Conservation (phyloP, 768 basidiomycete species). For the Macrolepiota albuminosa region DNA sequence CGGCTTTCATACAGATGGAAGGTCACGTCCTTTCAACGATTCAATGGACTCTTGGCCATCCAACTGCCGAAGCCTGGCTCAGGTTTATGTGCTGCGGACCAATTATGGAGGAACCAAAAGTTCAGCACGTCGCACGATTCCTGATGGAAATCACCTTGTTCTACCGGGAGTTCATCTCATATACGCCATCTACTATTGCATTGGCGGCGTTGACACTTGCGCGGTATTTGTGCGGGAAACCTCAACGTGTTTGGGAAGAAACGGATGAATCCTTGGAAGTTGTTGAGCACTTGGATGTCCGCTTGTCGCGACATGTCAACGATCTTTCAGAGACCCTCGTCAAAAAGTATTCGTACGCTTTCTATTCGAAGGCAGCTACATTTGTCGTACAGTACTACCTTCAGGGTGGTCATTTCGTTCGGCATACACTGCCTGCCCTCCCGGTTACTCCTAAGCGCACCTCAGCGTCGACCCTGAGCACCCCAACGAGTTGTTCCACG, state of each 20-base stretch:
- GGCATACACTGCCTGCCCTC: slow-evolving; percentile 40
- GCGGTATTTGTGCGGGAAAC: slow-evolving; percentile 79
- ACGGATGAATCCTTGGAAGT: slow-evolving; percentile 80
- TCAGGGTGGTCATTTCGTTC: slow-evolving; percentile 72
- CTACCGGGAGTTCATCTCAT: slow-evolving; percentile 91
- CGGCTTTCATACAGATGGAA: slow-evolving; percentile 99
- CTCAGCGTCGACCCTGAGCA: slow-evolving; percentile 54
- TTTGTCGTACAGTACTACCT: slow-evolving; percentile 93
- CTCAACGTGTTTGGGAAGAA: slow-evolving; percentile 77
- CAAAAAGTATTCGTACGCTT: slow-evolving; percentile 96
- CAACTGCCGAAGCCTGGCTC: slow-evolving; percentile 97
- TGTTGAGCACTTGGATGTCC: slow-evolving; percentile 79
- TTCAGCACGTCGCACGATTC: slow-evolving; percentile 95
- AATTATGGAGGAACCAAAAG: slow-evolving; percentile 77
- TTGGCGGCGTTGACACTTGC: slow-evolving; percentile 87
- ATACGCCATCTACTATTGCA: slow-evolving; percentile 82
- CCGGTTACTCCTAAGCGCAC: slow-evolving; percentile 66
- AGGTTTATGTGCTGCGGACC: slow-evolving; percentile 76
- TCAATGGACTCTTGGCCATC: slow-evolving; percentile 94
- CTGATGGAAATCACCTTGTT: slow-evolving; percentile 99
- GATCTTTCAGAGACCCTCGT: slow-evolving; percentile 93
- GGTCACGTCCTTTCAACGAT: slow-evolving; percentile 95
- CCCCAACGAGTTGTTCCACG: slow-evolving; percentile 73
- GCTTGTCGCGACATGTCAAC: slow-evolving; percentile 84
- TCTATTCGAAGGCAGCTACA: slow-evolving; percentile 94